Conservation (phyloP, 225 moss, liverwort and hornwort species). For the Polytrichum commune region DNA sequence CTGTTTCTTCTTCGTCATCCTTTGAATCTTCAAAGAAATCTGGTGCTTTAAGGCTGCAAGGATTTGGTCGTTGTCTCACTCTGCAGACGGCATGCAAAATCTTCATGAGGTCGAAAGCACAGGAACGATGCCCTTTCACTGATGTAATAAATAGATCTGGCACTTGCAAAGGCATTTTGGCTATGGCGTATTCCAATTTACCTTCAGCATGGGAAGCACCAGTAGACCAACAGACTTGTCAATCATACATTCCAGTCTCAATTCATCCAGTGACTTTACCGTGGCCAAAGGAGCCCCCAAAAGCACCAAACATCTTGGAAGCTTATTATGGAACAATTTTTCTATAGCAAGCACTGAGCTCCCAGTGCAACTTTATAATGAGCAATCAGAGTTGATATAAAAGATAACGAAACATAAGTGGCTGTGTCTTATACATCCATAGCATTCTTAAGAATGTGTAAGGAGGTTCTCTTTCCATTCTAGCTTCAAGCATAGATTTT, state of each 20-base stretch:
- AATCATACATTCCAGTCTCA: not conserved
- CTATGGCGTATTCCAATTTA: not conserved
- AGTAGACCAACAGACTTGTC: too few relatives aligned
- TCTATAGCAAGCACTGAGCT: not conserved
- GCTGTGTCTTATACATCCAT: too few relatives aligned
- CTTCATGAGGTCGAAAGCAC: not conserved
- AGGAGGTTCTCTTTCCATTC: too few relatives aligned
- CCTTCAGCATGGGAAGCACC: not conserved
- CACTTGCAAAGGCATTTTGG: not conserved
- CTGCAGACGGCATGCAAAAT: conserved; percentile 11
- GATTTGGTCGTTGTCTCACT: conserved; percentile 17
- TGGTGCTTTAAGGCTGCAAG: conserved; percentile 11
- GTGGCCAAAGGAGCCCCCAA: not conserved
- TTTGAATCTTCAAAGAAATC: conserved; percentile 7
- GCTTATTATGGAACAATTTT: not conserved
- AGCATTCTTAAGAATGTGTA: too few relatives aligned
- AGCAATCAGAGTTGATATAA: too few relatives aligned
- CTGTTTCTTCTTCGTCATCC: not conserved
- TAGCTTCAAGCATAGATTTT: too few relatives aligned
- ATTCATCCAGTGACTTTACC: not conserved
- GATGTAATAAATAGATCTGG: not conserved
- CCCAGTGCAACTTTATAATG: not conserved
- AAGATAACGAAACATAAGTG: too few relatives aligned
- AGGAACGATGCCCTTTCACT: not conserved
- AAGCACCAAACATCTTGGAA: not conserved